Evolutionary conservation across 2,329 filamentous ascomycete species (phyloP).

Genomic region (Claviceps paspali): DNA sequence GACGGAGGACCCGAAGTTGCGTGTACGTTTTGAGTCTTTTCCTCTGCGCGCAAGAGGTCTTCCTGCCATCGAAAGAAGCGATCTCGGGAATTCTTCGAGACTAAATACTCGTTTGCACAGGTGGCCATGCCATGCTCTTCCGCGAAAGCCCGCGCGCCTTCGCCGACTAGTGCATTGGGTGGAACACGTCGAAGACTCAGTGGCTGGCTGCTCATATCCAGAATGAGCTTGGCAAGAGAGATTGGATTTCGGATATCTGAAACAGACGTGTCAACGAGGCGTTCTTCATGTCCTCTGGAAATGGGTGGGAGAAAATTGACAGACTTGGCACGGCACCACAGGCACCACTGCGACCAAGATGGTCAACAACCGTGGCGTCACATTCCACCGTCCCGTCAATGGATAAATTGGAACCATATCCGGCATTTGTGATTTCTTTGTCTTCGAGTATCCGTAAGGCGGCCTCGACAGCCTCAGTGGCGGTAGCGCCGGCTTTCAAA

Average conservation of each 20-base stretch:
- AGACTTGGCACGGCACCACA: slow-evolving; percentile 81
- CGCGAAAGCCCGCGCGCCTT: slow-evolving; percentile 79
- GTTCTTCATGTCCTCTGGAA: no score
- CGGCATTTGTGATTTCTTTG: slow-evolving; percentile 89
- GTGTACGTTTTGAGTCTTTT: slow-evolving; percentile 19
- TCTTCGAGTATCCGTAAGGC: slow-evolving; percentile 83
- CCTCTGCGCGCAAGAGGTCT: slow-evolving; percentile 52
- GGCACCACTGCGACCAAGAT: slow-evolving; percentile 79
- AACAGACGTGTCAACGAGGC: background rate
- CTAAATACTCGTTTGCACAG: slow-evolving; percentile 57
- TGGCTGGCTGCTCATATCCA: slow-evolving; percentile 60
- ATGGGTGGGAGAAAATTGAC: slow-evolving; percentile 21
- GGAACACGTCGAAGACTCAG: slow-evolving; percentile 80
- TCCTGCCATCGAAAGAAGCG: slow-evolving; percentile 66
- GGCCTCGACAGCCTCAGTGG: slow-evolving; percentile 78
- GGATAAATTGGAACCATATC: slow-evolving; percentile 86
- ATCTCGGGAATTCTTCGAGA: slow-evolving; percentile 67
- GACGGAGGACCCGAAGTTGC: slow-evolving; percentile 7
- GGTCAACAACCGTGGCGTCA: slow-evolving; percentile 86
- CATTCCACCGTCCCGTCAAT: slow-evolving; percentile 87
- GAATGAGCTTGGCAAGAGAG: slow-evolving; percentile 65
- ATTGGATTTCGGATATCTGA: slow-evolving; percentile 88
- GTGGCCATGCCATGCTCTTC: slow-evolving; percentile 59
- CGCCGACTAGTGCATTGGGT: slow-evolving; percentile 77
- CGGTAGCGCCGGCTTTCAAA: slow-evolving; percentile 61